Percentiles rank a stretch among this genome's conserved stretches.
phyloP scores from a whole-genome alignment of 2,329 filamentous ascomycete genomes.

The Ceratocystis harringtonii region DNA sequence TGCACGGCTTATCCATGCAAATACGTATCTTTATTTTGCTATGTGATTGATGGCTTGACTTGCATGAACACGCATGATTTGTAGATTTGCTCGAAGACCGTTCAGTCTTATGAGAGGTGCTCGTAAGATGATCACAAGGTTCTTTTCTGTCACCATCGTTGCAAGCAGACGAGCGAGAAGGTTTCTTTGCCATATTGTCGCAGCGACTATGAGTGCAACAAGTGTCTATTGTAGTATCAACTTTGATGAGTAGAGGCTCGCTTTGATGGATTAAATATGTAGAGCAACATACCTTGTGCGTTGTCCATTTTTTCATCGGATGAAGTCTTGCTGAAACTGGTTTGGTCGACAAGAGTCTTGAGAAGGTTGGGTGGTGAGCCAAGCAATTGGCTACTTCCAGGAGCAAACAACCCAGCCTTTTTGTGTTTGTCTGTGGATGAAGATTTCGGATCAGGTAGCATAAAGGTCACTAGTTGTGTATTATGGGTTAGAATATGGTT shows the following conservation, averaged over 20 bases:
- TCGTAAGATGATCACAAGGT: background rate
- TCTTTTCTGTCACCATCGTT: background rate
- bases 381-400: background rate
- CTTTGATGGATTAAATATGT: background rate
- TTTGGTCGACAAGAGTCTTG: constrained; percentile 11
- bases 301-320: background rate
- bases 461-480: background rate
- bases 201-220: background rate
- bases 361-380: background rate
- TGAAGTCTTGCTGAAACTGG: background rate
- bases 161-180: background rate
- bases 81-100: background rate
- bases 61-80: background rate
- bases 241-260: background rate
- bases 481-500: background rate
- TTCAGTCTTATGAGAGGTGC: background rate
- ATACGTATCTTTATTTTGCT: background rate
- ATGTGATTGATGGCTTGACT: background rate
- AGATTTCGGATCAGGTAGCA: background rate
- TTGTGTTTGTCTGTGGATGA: constrained; percentile 10
- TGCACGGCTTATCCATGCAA: background rate
- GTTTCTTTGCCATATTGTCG: background rate
- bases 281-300: background rate
- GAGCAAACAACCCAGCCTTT: constrained; percentile 6
- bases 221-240: background rate